These are phyloP conservation scores for Penicillium herquei DNA, from an alignment of 495 filamentous ascomycete genomes.

Conservation along the genomic window DNA sequence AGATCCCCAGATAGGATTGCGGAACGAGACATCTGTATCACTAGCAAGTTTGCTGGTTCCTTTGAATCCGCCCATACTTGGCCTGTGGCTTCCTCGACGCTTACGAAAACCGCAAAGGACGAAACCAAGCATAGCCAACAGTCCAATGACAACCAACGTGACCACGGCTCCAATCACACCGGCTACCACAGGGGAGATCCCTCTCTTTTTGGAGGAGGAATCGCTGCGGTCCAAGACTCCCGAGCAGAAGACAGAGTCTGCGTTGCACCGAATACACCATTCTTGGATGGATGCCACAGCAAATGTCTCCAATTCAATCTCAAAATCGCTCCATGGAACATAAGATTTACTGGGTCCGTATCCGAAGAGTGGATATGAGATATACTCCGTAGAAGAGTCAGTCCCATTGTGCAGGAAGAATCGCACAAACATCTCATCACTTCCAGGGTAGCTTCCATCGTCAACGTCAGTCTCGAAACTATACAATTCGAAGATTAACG, in stretches of 20 bases:
- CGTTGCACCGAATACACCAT: constrained; percentile 73
- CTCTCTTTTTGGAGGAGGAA: constrained; percentile 9
- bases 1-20: constrained; percentile 25
- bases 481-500: constrained; percentile 73
- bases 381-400: constrained; percentile 46
- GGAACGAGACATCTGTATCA: constrained; percentile 47
- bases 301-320: constrained; percentile 55
- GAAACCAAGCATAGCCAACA: constrained; percentile 29
- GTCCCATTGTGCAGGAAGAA: constrained; percentile 79
- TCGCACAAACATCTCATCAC: constrained; percentile 64
- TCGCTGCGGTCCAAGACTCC: constrained; percentile 21
- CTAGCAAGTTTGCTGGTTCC: constrained; percentile 48
- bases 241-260: constrained; percentile 59
- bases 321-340: constrained; percentile 65
- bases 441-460: constrained; percentile 46
- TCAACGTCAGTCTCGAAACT: constrained; percentile 49
- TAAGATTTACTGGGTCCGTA: constrained; percentile 44
- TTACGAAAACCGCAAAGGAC: constrained; percentile 44
- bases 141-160: constrained; percentile 32
- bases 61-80: constrained; percentile 46
- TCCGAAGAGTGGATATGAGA: constrained; percentile 67
- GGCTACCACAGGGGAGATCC: constrained; percentile 45
- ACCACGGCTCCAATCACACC: constrained; percentile 53
- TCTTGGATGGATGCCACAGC: constrained; percentile 55
- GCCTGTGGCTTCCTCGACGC: constrained; percentile 15